Evolutionary conservation across 139 green algal genomes (phyloP), one percentile per base, ranked within the genome.

Genomic region (Marvania coccoides): DNA sequence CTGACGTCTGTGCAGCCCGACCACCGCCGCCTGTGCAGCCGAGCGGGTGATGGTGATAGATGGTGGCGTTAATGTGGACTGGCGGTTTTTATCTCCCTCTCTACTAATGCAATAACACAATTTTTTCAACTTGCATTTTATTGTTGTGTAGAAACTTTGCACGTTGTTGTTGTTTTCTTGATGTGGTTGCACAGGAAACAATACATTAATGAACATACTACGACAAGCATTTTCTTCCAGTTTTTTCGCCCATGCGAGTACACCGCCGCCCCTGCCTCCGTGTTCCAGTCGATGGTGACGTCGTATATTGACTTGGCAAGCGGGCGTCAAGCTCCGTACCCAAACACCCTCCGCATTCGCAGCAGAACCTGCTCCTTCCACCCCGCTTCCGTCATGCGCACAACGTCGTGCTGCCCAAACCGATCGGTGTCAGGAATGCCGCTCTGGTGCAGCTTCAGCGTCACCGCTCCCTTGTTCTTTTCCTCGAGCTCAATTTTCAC

Each of bases 351-450:
- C 6, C 72, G 76, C 33, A 96, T 91, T 23, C 85, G 77, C 24
- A 70, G 53, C 26, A 95, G 85, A 6, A 96, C 80, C 67, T 90
- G 87, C 38, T 78, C 37, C 30, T 78, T 63, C 90, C 90, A 96
- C 33, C 90, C 90, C 24, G 74, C 61, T 57, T 88, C 71, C 19
- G 78, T 81, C 5, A 78, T 77, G 37, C 72, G 72, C 47, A 81
- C 62, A 56, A 87, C 80, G 72, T 92, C 83, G 38, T 76, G 71
- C 56, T 90, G 81, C 31, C 89, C 89, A 68, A 82, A 93, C 45
- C 79, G 69, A 72, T 96, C 89, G 3, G 71, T 64, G 12, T 87
- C 67, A 3, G 90, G 90, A 15, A 96, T 83, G 42, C 78, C 81
- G 2, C 62, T 92, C 70, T 95, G 87, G 14, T 63, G 71, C n/a